These are phyloP conservation scores for Retiboletus flavoniger DNA, from an alignment of 1,284 basidiomycete species.

Conservation along the genomic window DNA sequence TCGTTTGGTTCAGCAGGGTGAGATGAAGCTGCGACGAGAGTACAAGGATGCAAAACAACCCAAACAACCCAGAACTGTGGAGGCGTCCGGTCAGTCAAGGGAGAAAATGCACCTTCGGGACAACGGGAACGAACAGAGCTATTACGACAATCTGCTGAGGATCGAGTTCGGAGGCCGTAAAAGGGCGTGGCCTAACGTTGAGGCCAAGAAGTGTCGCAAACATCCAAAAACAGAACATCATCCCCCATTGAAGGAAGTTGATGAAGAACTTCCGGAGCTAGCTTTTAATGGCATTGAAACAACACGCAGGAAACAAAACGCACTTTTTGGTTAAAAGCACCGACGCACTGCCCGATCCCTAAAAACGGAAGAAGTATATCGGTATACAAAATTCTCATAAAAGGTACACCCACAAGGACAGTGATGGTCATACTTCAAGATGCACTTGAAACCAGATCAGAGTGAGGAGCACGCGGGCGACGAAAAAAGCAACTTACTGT, in stretches of 20 bases:
- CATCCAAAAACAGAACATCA: conserved; percentile 49
- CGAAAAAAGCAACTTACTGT: conserved; percentile 38
- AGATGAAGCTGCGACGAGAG: conserved; percentile 59
- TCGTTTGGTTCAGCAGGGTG: conserved; percentile 68
- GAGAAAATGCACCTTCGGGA: not conserved
- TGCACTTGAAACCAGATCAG: conserved; percentile 40
- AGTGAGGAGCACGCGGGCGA: not conserved
- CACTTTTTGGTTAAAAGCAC: conserved; percentile 63
- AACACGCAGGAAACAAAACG: not conserved
- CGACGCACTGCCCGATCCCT: conserved; percentile 72
- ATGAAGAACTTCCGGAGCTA: conserved; percentile 47
- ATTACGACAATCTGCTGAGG: conserved; percentile 32
- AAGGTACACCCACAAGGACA: conserved; percentile 45
- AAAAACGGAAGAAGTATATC: conserved; percentile 16
- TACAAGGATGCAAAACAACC: conserved; percentile 65
- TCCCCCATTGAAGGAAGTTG: conserved; percentile 57
- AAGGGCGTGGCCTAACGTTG: conserved; percentile 33
- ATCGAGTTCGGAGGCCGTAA: conserved; percentile 18
- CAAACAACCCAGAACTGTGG: conserved; percentile 52
- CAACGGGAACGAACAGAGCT: conserved; percentile 25
- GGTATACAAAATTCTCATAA: not conserved
- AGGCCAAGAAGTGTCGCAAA: conserved; percentile 48
- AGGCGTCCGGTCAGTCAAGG: conserved; percentile 11
- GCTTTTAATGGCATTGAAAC: not conserved
- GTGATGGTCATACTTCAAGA: conserved; percentile 64